A percentile compares a stretch with the other conserved stretches of the same genome.
These are phyloP conservation scores for Tylopilus subfusipes DNA, from an alignment of 768 basidiomycete genomes.

Conservation along the genomic window DNA sequence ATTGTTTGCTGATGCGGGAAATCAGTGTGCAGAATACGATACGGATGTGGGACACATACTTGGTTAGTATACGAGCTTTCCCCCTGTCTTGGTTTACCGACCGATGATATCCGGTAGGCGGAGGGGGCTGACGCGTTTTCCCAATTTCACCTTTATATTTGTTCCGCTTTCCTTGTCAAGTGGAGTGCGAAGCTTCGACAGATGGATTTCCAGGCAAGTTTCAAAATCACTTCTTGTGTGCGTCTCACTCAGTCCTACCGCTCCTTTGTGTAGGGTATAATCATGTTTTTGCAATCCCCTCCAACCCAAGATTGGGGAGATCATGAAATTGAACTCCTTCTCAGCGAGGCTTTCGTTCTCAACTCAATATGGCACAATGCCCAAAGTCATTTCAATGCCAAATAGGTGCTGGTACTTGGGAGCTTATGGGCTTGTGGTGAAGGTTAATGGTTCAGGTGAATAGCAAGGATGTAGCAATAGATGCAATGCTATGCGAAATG, in stretches of 20 bases:
- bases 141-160: constrained; percentile 97
- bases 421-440: neutral
- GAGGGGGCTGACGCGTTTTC: constrained; percentile 98
- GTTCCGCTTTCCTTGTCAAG: constrained; percentile 92
- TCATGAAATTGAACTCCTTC: constrained; percentile 91
- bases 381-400: constrained; percentile 77
- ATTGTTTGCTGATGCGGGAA: constrained; percentile 96
- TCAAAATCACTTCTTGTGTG: neutral
- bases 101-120: constrained; percentile 50
- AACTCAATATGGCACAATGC: constrained; percentile 92
- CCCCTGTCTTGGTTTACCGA: neutral
- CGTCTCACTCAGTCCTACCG: neutral
- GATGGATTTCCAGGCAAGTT: constrained; percentile 95
- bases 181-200: constrained; percentile 92
- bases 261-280: constrained; percentile 69
- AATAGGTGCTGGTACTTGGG: constrained; percentile 25
- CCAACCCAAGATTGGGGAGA: constrained; percentile 95
- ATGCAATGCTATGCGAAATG: constrained; percentile 22
- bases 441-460: constrained; percentile 3
- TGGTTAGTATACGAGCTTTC: constrained; percentile 51
- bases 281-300: constrained; percentile 95
- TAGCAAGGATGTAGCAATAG: constrained; percentile 23
- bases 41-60: constrained; percentile 99
- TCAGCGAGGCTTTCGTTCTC: constrained; percentile 94
- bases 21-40: constrained; percentile 96